Evolutionary conservation across 192 early-diverging fungal genomes (phyloP), one percentile per base, ranked within the genome.

Genomic region (Backusella luteola): DNA sequence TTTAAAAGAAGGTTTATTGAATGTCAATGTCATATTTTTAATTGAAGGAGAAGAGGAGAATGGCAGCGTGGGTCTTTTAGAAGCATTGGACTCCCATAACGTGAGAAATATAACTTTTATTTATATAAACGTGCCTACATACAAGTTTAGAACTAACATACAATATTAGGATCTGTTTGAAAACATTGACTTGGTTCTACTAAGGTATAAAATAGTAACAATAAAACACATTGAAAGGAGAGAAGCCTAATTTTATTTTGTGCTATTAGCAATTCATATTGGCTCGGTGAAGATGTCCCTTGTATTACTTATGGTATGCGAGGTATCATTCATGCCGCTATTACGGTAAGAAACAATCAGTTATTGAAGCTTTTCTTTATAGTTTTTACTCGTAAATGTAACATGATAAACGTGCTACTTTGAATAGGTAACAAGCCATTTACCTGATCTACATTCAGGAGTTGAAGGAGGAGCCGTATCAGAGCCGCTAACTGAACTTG

Each of bases 11-110:
- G 82, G 87, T 1, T 42, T 74, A 0, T 76, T 94, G 59, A 82
- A 87, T 66, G 80, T 89, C 12, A 86, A 91, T 23, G 91, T 93
- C 6, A 87, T 89, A 29, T 93, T 94, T 76, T 85, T 91, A 79
- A 90, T 94, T 39, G 93, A 94, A 77, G 93, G 93, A 53, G 91
- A 94, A 79, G 90, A 93, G 77, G 91, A 94, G 76, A 87, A 86
- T 67, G 91, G 93, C 29, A 92, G 91, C 69, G 74, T 83, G 5
- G 93, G 93, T 0, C 86, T 94, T 74, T 85, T 83, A 71, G 85
- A 89, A 35, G 88, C 90, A 1, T 79, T 92, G 8, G 86, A 8
- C 12, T 3, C 41, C 41, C 11, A 42, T 42, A 42, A 53, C n/a
- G 49, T 53, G 14, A 3, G 49, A 53, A 5, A 53, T 23, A 76